Percentiles rank a stretch among this genome's conserved stretches.
These are phyloP conservation scores for Plicaturopsis crispa DNA, from an alignment of 768 basidiomycete species.

Conservation along the genomic window DNA sequence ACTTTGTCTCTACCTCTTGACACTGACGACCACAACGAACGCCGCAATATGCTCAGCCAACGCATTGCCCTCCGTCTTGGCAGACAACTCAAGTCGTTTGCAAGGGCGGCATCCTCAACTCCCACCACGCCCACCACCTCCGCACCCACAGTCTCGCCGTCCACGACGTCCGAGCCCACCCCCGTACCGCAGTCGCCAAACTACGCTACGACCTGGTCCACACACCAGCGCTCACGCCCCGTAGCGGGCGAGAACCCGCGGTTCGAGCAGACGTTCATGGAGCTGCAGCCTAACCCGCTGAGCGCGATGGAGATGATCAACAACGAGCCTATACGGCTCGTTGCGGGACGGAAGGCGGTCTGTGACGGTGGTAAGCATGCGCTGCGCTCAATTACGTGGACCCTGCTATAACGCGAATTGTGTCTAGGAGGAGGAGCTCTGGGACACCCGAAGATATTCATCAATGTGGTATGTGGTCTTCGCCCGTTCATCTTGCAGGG, in stretches of 20 bases:
- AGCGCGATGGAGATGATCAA: slow-evolving; percentile 89
- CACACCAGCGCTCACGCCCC: slow-evolving; percentile 68
- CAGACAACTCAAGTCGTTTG: slow-evolving; percentile 6
- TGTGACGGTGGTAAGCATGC: slow-evolving; percentile 90
- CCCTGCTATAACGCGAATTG: slow-evolving; percentile 6
- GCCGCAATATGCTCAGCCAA: too few relatives aligned
- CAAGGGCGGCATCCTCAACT: slow-evolving; percentile 6
- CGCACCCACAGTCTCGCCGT: slow-evolving; percentile 44
- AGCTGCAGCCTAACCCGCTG: slow-evolving; percentile 80
- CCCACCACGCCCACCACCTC: slow-evolving; percentile 8
- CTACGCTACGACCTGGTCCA: slow-evolving; percentile 76
- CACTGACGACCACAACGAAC: too few relatives aligned
- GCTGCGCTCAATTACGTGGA: slow-evolving; percentile 2
- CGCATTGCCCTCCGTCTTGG: too few relatives aligned
- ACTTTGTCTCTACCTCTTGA: too few relatives aligned
- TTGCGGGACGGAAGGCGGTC: slow-evolving; percentile 76
- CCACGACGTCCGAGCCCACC: slow-evolving; percentile 66
- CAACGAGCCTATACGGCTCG: slow-evolving; percentile 78
- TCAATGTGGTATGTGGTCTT: slow-evolving; percentile 71
- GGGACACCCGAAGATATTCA: slow-evolving; percentile 94
- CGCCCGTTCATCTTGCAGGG: background rate
- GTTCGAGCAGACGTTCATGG: slow-evolving; percentile 88
- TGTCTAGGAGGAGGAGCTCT: slow-evolving; percentile 81
- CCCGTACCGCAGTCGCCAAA: slow-evolving; percentile 75
- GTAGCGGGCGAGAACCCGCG: slow-evolving; percentile 56